Percentiles rank a stretch among this genome's conserved stretches.
phyloP scores from a whole-genome alignment of 2,329 filamentous ascomycete species.

The Coniella vitis region DNA sequence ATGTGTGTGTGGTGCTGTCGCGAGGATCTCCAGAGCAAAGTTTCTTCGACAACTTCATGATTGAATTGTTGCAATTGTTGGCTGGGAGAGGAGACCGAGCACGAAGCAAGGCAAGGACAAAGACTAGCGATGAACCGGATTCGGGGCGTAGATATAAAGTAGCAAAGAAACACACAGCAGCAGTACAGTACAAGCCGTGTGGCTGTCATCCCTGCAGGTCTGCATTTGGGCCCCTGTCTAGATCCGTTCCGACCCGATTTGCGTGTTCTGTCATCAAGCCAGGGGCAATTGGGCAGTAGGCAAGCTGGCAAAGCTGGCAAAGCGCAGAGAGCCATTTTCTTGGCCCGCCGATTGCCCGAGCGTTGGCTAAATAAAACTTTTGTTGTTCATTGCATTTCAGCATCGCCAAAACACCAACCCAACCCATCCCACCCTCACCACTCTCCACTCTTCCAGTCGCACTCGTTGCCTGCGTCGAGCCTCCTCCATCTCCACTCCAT shows the following conservation, averaged over 20 bases:
- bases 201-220: not conserved
- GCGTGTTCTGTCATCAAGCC: too few species aligned
- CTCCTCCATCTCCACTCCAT: conserved; percentile 20
- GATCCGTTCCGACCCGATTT: not conserved
- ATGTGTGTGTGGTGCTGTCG: too few species aligned
- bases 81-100: too few species aligned
- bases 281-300: too few species aligned
- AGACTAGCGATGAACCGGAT: too few species aligned
- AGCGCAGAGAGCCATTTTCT: not conserved
- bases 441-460: not conserved
- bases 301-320: too few species aligned
- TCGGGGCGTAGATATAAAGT: too few species aligned
- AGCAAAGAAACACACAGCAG: not conserved
- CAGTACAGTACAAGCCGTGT: not conserved
- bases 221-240: not conserved
- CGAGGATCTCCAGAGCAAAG: too few species aligned
- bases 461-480: not conserved
- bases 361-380: conserved; percentile 1
- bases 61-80: too few species aligned
- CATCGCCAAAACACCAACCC: not conserved
- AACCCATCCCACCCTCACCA: not conserved
- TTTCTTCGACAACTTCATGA: too few species aligned
- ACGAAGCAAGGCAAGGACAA: too few species aligned
- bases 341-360: not conserved
- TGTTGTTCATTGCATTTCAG: conserved; percentile 1